phyloP scores from a whole-genome alignment of 257 asterid species.

The Mentha longifolia region DNA sequence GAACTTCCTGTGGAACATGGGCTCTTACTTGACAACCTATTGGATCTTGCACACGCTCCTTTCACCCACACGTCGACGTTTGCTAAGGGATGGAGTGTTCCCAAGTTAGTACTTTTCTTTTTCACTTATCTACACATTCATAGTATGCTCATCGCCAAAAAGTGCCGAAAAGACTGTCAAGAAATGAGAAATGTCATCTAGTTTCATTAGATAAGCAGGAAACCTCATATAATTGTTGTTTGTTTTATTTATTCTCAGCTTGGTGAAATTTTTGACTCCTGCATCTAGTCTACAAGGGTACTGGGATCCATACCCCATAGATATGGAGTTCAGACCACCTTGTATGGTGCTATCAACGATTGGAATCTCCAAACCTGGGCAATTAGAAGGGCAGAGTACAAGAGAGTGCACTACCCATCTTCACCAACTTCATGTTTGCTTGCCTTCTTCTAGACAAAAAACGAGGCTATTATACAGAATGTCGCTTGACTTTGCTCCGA shows the following conservation, averaged over 20 bases:
- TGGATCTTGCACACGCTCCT: slow-evolving; percentile 99
- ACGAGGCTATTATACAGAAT: slow-evolving; percentile 90
- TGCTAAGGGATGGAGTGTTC: slow-evolving; percentile 97
- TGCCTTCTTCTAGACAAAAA: slow-evolving; percentile 84
- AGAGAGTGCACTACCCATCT: slow-evolving; percentile 86
- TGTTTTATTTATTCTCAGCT: slow-evolving; percentile 51
- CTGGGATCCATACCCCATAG: slow-evolving; percentile 98
- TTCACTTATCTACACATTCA: neutral
- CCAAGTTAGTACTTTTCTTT: slow-evolving; percentile 53
- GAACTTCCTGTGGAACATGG: slow-evolving; percentile 98
- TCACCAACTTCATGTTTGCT: slow-evolving; percentile 94
- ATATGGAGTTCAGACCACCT: slow-evolving; percentile 94
- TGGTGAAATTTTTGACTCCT: slow-evolving; percentile 93
- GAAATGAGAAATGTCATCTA: neutral
- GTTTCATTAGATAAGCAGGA: neutral
- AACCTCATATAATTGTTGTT: neutral
- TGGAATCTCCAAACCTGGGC: slow-evolving; percentile 93
- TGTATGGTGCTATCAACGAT: slow-evolving; percentile 92
- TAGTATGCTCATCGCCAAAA: neutral
- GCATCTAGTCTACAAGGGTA: slow-evolving; percentile 84
- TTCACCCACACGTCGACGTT: slow-evolving; percentile 95
- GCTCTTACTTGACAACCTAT: slow-evolving; percentile 84
- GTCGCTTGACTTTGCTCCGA: slow-evolving; percentile 96
- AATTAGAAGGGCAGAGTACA: slow-evolving; percentile 80
- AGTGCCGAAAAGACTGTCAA: neutral